These are phyloP conservation scores for Pseudovirgaria hyperparasitica DNA, from an alignment of 2,329 filamentous ascomycete genomes.

Conservation along the genomic window DNA sequence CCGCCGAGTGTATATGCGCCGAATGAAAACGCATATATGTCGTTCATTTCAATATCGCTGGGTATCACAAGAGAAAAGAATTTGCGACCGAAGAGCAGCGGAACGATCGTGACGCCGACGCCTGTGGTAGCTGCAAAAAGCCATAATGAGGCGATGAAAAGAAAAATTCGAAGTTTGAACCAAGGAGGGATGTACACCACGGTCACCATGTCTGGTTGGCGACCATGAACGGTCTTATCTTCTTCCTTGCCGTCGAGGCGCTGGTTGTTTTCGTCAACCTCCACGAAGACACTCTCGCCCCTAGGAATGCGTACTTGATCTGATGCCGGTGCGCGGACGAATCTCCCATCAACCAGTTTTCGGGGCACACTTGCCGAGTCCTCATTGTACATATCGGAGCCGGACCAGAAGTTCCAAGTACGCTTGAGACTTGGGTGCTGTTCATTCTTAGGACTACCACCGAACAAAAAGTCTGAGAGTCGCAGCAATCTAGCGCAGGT, in stretches of 20 bases:
- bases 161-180: slow-evolving; percentile 66
- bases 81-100: slow-evolving; percentile 69
- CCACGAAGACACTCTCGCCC: slow-evolving; percentile 65
- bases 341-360: slow-evolving; percentile 50
- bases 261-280: slow-evolving; percentile 55
- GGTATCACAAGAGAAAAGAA: slow-evolving; percentile 66
- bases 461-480: slow-evolving; percentile 87
- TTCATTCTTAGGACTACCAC: slow-evolving; percentile 67
- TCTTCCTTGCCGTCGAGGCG: slow-evolving; percentile 45
- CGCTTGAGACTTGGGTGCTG: slow-evolving; percentile 55
- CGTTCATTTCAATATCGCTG: slow-evolving; percentile 56
- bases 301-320: slow-evolving; percentile 93
- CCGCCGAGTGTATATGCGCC: slow-evolving; percentile 73
- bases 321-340: slow-evolving; percentile 84
- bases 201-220: slow-evolving; percentile 32
- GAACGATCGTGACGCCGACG: slow-evolving; percentile 72
- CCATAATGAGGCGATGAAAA: slow-evolving; percentile 88
- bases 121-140: slow-evolving; percentile 81
- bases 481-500: slow-evolving; percentile 68
- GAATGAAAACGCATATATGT: slow-evolving; percentile 90
- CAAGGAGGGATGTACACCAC: slow-evolving; percentile 65
- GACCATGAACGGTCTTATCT: slow-evolving; percentile 18
- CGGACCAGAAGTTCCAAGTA: slow-evolving; percentile 46
- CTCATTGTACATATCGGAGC: slow-evolving; percentile 28
- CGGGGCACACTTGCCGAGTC: too few relatives aligned